Evolutionary conservation across 1,139 yeast species (phyloP).

Genomic region (Schwanniomyces etchellsii): DNA sequence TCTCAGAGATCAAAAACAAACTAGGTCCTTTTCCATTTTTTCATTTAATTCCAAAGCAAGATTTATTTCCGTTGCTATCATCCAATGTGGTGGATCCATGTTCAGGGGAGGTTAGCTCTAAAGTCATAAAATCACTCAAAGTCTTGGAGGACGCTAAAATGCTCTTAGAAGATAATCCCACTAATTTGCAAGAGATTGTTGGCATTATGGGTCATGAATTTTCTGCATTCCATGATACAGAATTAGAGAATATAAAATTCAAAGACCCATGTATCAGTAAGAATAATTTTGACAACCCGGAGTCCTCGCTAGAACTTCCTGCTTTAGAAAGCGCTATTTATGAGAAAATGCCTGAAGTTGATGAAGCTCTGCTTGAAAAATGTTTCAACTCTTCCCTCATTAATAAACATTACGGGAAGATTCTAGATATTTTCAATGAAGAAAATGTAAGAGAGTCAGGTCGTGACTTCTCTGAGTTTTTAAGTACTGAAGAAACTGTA

Average conservation of each 20-base stretch:
- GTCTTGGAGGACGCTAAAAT: conserved; percentile 5
- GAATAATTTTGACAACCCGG: not conserved
- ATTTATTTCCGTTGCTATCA: conserved; percentile 17
- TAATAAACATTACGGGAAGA: conserved; percentile 1
- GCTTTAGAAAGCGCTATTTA: conserved; percentile 7
- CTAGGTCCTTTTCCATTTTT: conserved; percentile 23
- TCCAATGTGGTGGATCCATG: conserved; percentile 7
- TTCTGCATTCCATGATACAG: conserved; percentile 10
- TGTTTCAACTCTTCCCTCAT: not conserved
- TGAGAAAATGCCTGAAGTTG: conserved; percentile 6
- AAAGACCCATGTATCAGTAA: conserved; percentile 3
- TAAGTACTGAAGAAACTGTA: not conserved
- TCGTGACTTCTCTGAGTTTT: not conserved
- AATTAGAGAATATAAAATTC: conserved; percentile 12
- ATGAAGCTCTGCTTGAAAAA: conserved; percentile 4
- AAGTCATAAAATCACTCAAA: conserved; percentile 1
- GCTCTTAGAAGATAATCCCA: conserved; percentile 11
- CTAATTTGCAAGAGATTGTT: conserved; percentile 8
- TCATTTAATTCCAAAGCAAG: conserved; percentile 26
- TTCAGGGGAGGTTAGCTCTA: conserved; percentile 3
- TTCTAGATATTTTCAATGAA: conserved; percentile 1
- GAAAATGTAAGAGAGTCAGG: not conserved
- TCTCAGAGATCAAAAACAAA: conserved; percentile 17
- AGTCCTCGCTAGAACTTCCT: conserved; percentile 3
- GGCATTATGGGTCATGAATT: conserved; percentile 15